phyloP scores from a whole-genome alignment of 768 basidiomycete species.

The Lactarius tabidus region DNA sequence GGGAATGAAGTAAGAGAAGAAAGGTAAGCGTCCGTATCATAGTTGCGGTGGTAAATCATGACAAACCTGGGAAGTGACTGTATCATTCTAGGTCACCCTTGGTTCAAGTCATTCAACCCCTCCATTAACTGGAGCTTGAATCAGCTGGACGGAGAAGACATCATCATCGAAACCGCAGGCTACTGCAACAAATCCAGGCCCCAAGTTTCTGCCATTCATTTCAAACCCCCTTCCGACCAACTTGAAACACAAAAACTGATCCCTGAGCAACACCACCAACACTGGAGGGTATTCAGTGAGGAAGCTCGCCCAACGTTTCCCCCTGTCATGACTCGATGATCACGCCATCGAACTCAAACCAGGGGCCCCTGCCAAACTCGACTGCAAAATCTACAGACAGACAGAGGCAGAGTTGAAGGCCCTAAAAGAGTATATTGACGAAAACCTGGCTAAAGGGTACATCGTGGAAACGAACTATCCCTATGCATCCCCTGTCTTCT shows the following conservation, averaged over 20 bases:
- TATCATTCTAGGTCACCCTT: no score
- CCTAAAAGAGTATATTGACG: not conserved
- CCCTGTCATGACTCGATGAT: not conserved
- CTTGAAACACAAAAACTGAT: no score
- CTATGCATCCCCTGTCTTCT: not conserved
- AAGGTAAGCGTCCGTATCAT: no score
- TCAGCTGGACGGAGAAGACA: not conserved
- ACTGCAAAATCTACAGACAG: not conserved
- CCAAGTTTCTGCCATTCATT: not conserved
- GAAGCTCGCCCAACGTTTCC: not conserved
- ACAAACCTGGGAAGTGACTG: no score
- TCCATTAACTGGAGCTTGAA: not conserved
- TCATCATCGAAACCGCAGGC: not conserved
- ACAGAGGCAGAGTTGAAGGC: not conserved
- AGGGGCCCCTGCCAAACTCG: accelerated
- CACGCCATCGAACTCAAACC: not conserved
- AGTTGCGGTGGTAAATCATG: no score
- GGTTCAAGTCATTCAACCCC: not conserved
- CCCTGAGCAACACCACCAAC: no score
- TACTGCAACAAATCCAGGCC: not conserved
- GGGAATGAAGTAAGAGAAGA: no score
- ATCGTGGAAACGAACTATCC: not conserved
- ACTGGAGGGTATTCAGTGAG: no score
- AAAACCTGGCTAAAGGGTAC: not conserved
- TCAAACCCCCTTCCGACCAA: not conserved